A percentile compares a stretch with the other conserved stretches of the same genome.
phyloP scores from a whole-genome alignment of 2,329 filamentous ascomycete genomes.

The Trematosphaeria pertusa region DNA sequence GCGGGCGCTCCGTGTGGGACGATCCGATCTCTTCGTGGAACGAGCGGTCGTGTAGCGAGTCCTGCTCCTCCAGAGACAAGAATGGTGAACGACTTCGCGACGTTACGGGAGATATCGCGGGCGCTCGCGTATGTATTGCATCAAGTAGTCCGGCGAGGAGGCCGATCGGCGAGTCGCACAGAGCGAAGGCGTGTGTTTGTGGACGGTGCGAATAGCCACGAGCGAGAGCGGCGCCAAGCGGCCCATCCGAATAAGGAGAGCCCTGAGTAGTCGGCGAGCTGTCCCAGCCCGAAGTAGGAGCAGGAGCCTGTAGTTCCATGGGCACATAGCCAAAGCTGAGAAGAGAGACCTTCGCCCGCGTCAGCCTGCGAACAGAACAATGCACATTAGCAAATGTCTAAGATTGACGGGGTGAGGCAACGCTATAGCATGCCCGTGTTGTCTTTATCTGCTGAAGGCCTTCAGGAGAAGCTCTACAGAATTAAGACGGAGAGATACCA shows the following conservation, averaged over 20 bases:
- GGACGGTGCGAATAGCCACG: conserved; percentile 40
- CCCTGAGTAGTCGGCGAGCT: neutral
- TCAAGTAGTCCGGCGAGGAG: conserved; percentile 44
- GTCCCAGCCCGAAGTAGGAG: neutral
- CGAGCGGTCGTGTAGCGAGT: conserved; percentile 16
- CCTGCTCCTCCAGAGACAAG: conserved; percentile 36
- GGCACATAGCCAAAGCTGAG: conserved; percentile 52
- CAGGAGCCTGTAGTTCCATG: neutral
- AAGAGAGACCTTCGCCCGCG: conserved; percentile 50
- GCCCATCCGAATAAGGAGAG: neutral
- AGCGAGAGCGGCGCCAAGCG: conserved; percentile 20
- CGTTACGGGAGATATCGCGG: conserved; percentile 15
- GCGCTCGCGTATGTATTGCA: conserved; percentile 33
- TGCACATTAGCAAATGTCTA: no score
- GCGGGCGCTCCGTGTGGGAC: neutral
- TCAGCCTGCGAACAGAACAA: no score
- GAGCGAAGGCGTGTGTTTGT: conserved; percentile 45
- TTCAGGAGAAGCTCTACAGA: no score
- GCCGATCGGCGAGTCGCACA: conserved; percentile 49
- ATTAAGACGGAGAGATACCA: no score
- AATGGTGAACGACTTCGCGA: conserved; percentile 38
- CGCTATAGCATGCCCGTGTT: no score
- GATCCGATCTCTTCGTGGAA: conserved; percentile 11
- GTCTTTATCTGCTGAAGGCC: no score
- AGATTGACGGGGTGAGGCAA: no score